Evolutionary conservation across 2,329 filamentous ascomycete species (phyloP).

Genomic region (Talaromyces albobiverticillius): DNA sequence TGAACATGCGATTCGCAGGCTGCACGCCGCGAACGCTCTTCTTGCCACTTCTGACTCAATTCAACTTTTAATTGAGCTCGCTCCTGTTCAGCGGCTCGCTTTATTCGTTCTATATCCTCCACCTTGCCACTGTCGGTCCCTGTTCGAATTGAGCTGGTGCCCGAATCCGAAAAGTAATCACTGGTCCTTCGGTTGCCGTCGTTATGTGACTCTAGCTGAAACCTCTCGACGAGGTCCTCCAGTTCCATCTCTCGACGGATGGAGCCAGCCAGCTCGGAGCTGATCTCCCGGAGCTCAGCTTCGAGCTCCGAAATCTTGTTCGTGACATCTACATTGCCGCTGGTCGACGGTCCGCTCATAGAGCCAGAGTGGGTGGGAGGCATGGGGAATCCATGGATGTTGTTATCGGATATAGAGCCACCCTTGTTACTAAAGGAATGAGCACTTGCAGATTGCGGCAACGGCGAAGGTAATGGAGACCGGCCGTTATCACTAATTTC

Average conservation of each 20-base stretch:
- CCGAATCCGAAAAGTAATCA: slow-evolving; percentile 97
- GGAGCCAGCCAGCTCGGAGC: slow-evolving; percentile 84
- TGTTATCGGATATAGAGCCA: slow-evolving; percentile 50
- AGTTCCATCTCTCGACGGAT: slow-evolving; percentile 95
- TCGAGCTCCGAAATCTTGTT: slow-evolving; percentile 81
- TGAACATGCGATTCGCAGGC: slow-evolving; percentile 81
- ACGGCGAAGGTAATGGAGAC: slow-evolving; percentile 59
- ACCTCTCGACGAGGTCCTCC: slow-evolving; percentile 85
- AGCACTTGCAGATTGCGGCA: slow-evolving; percentile 36
- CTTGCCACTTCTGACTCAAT: slow-evolving; percentile 79
- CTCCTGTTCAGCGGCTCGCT: slow-evolving; percentile 83
- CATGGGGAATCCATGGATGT: slow-evolving; percentile 51
- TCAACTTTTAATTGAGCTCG: slow-evolving; percentile 83
- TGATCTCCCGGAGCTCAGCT: slow-evolving; percentile 89
- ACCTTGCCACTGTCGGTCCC: slow-evolving; percentile 58
- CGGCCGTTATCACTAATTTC: slow-evolving; percentile 60
- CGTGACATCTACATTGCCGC: slow-evolving; percentile 42
- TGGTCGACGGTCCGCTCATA: slow-evolving; percentile 43
- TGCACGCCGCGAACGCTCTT: slow-evolving; percentile 74
- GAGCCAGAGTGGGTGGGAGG: slow-evolving; percentile 35
- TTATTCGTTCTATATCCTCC: slow-evolving; percentile 77
- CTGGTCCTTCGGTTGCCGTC: slow-evolving; percentile 74
- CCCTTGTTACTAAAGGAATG: slow-evolving; percentile 23
- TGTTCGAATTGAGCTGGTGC: slow-evolving; percentile 67
- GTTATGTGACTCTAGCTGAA: slow-evolving; percentile 69